Conservation (phyloP, 1,284 basidiomycete genomes). For the Trametes versicolor region DNA sequence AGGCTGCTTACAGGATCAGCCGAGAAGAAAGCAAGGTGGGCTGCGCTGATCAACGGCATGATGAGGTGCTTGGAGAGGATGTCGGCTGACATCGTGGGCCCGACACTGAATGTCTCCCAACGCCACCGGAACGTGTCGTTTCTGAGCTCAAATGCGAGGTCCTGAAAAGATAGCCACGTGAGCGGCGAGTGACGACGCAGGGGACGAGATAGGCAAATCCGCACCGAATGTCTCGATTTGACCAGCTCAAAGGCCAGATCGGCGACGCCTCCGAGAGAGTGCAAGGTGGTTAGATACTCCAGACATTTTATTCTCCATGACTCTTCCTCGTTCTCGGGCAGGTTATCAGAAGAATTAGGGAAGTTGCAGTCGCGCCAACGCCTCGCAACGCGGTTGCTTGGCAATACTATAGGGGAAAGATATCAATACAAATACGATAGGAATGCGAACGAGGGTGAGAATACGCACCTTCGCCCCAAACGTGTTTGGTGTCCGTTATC, state of each 20-base stretch:
- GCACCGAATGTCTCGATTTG: conserved; percentile 68
- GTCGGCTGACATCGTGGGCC: conserved; percentile 70
- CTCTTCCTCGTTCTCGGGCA: conserved; percentile 55
- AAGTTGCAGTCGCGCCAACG: conserved; percentile 71
- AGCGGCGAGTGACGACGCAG: conserved; percentile 13
- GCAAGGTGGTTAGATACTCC: conserved; percentile 61
- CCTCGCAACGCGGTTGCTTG: conserved; percentile 66
- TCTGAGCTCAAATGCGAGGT: conserved; percentile 69
- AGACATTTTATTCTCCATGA: conserved; percentile 63
- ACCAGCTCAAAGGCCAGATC: conserved; percentile 67
- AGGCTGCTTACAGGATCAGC: conserved; percentile 63
- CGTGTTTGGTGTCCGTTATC: conserved; percentile 76
- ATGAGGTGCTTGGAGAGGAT: conserved; percentile 80
- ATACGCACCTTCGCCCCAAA: conserved; percentile 76
- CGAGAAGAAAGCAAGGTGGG: conserved; percentile 71
- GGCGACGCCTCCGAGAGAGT: conserved; percentile 64
- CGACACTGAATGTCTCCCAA: conserved; percentile 77
- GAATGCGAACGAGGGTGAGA: neutral
- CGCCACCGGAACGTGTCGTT: conserved; percentile 73
- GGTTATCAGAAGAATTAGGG: conserved; percentile 13
- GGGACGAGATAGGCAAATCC: conserved; percentile 31
- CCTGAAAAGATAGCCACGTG: conserved; percentile 51
- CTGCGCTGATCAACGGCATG: conserved; percentile 74
- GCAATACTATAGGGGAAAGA: conserved; percentile 54
- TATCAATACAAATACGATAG: conserved; percentile 10